phyloP scores from a whole-genome alignment of 1,284 basidiomycete species.

The Coniferiporia weirii region DNA sequence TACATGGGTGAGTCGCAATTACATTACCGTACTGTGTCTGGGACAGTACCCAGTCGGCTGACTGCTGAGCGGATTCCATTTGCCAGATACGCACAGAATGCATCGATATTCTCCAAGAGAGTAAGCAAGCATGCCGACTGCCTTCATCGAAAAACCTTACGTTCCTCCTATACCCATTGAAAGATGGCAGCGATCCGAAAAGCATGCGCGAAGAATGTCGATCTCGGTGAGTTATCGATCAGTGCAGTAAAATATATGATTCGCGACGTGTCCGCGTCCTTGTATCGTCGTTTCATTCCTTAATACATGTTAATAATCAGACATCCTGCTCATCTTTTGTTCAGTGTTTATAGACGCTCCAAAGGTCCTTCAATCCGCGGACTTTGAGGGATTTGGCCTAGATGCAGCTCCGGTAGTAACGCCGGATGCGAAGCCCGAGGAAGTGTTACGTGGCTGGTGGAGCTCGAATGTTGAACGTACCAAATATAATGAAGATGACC shows the following conservation, averaged over 20 bases:
- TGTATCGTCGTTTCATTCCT: no score
- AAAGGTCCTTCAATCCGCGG: slow-evolving; percentile 64
- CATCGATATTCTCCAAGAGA: slow-evolving; percentile 72
- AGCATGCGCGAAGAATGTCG: slow-evolving; percentile 59
- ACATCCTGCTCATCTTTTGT: not conserved
- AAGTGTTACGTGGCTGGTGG: slow-evolving; percentile 80
- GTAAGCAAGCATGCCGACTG: slow-evolving; percentile 37
- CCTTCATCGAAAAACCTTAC: no score
- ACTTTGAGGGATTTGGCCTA: slow-evolving; percentile 47
- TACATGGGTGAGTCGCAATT: slow-evolving; percentile 51
- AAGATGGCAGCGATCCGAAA: slow-evolving; percentile 73
- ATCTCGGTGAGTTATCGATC: slow-evolving; percentile 49
- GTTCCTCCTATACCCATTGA: not conserved
- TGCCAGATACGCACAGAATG: slow-evolving; percentile 76
- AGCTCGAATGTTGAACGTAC: slow-evolving; percentile 45
- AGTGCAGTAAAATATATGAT: not conserved
- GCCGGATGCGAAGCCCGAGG: slow-evolving; percentile 51
- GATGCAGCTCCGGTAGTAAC: no score
- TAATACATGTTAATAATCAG: no score
- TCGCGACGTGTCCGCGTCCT: no score
- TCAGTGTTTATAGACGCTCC: slow-evolving; percentile 81
- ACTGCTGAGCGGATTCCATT: no score
- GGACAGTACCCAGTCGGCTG: no score
- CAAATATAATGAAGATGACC: slow-evolving; percentile 38
- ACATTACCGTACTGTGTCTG: no score